phyloP scores from a whole-genome alignment of 495 filamentous ascomycete species.

The Podospora appendiculata region DNA sequence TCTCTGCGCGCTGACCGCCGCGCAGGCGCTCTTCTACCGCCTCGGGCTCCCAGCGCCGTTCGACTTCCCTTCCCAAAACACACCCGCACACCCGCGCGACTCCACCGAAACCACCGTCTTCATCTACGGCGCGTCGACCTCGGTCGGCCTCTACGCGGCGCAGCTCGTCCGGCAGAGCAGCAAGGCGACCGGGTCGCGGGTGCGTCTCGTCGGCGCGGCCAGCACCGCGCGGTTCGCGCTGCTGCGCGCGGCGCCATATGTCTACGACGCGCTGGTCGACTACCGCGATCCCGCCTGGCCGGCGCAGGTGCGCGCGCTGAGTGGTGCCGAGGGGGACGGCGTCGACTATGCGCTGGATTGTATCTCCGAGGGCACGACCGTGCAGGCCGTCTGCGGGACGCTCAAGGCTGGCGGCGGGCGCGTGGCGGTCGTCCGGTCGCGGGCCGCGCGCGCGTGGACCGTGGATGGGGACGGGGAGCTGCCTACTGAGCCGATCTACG shows the following conservation, averaged over 20 bases:
- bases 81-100: no score
- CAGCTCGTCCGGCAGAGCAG: slow-evolving; percentile 23
- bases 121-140: slow-evolving; percentile 36
- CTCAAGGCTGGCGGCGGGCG: slow-evolving; percentile 5
- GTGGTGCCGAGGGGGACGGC: slow-evolving; percentile 3
- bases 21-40: slow-evolving; percentile 26
- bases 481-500: slow-evolving; percentile 23
- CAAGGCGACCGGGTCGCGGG: neutral
- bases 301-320: slow-evolving; percentile 35
- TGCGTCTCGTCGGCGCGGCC: slow-evolving; percentile 27
- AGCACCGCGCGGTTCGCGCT: slow-evolving; percentile 15
- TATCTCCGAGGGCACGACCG: slow-evolving; percentile 30
- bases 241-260: slow-evolving; percentile 18
- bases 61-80: neutral
- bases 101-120: slow-evolving; percentile 18
- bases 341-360: slow-evolving; percentile 29
- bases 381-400: slow-evolving; percentile 8
- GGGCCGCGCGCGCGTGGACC: slow-evolving; percentile 21
- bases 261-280: slow-evolving; percentile 46
- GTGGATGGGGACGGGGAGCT: slow-evolving; percentile 13
- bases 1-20: slow-evolving; percentile 22
- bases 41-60: slow-evolving; percentile 26
- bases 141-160: slow-evolving; percentile 29
- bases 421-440: slow-evolving; percentile 25
- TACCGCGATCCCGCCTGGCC: slow-evolving; percentile 50